Percentiles rank a stretch among this genome's conserved stretches.
Conservation (phyloP, 1,139 yeast genomes). For the Kodamaea sp. region DNA sequence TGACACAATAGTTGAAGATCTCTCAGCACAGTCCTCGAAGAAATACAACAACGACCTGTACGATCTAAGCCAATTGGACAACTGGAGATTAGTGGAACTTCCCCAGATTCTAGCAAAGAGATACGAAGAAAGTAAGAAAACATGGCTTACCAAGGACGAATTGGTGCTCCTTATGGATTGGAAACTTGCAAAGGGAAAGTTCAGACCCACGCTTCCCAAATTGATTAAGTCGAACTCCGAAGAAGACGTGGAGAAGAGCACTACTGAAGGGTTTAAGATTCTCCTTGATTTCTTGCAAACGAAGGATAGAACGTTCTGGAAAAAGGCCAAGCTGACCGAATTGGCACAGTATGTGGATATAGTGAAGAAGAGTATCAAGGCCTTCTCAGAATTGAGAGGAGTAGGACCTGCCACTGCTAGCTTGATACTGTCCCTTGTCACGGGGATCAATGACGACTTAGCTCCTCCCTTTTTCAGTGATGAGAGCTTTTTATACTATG, state of each 20-base stretch:
- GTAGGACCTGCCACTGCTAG: constrained; percentile 57
- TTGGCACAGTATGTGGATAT: constrained; percentile 16
- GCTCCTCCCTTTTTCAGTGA: constrained; percentile 55
- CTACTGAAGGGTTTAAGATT: constrained; percentile 30
- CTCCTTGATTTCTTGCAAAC: constrained; percentile 21
- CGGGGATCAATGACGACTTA: constrained; percentile 18
- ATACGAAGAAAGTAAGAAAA: constrained; percentile 17
- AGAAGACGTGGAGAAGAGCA: constrained; percentile 26
- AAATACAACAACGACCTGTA: constrained; percentile 22
- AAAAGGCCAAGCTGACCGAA: constrained; percentile 1
- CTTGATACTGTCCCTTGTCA: constrained; percentile 38
- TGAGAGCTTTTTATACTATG: constrained; percentile 42
- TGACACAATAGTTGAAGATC: constrained; percentile 17
- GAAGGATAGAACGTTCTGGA: constrained; percentile 10
- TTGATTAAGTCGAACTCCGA: constrained; percentile 38
- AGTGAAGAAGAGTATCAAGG: constrained; percentile 28
- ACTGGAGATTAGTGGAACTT: constrained; percentile 33
- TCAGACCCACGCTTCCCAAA: constrained; percentile 46
- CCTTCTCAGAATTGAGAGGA: constrained; percentile 39
- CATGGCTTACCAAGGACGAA: constrained; percentile 40
- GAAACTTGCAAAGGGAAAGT: constrained; percentile 52
- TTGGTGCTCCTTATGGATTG: constrained; percentile 47
- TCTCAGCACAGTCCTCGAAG: constrained; percentile 18
- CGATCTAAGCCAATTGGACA: constrained; percentile 34
- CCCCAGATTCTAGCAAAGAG: constrained; percentile 26